Evolutionary conservation across 1,284 basidiomycete species (phyloP).

Genomic region (Microbotryum violaceum): DNA sequence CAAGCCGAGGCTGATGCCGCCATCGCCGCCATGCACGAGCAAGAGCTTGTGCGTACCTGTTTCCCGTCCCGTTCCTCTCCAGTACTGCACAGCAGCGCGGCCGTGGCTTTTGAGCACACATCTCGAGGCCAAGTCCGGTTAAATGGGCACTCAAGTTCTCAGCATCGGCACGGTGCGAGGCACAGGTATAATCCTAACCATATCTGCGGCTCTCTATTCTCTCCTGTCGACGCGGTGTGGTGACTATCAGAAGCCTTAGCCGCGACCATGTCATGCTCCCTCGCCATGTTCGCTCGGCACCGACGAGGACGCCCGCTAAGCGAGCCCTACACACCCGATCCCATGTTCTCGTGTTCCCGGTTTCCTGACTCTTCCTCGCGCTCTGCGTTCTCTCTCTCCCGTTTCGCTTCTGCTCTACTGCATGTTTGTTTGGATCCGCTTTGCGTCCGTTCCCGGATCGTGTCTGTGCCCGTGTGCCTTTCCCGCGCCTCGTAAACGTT

Average conservation of each 20-base stretch:
- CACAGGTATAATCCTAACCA: background rate
- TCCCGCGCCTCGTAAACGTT: background rate
- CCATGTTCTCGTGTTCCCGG: too few relatives aligned
- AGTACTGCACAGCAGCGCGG: background rate
- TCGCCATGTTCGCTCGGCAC: too few relatives aligned
- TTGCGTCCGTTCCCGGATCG: background rate
- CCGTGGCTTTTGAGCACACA: too few relatives aligned
- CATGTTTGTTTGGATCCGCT: background rate
- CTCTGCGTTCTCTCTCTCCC: background rate
- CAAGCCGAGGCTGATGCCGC: constrained; percentile 27
- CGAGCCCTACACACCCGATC: too few relatives aligned
- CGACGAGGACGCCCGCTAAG: too few relatives aligned
- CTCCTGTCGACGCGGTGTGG: background rate
- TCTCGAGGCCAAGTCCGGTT: background rate
- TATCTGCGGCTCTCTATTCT: background rate
- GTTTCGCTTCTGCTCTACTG: background rate
- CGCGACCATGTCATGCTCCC: background rate
- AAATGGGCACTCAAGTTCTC: background rate
- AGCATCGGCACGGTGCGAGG: background rate
- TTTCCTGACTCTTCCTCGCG: background rate
- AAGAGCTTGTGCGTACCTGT: constrained; percentile 32
- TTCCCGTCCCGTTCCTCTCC: background rate
- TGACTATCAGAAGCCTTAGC: background rate
- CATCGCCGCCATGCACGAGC: constrained; percentile 33
- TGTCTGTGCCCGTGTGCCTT: background rate